These are phyloP conservation scores for Cephaloascus albidus DNA, from an alignment of 805 yeast genomes.

Conservation along the genomic window DNA sequence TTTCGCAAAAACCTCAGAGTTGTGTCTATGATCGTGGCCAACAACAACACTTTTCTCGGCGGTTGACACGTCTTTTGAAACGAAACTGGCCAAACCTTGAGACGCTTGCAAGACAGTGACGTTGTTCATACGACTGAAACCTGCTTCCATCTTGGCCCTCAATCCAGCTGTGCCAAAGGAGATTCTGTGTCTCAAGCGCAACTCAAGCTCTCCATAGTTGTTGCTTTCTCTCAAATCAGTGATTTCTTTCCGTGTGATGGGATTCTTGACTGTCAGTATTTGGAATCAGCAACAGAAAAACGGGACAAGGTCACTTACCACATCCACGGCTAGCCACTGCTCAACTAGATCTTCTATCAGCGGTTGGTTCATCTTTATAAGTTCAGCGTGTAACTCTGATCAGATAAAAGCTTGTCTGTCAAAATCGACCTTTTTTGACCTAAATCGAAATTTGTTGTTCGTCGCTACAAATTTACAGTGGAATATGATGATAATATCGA, in stretches of 20 bases:
- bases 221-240: conserved; percentile 23
- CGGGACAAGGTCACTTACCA: conserved; percentile 8
- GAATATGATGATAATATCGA: too few relatives aligned
- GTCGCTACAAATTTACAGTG: too few relatives aligned
- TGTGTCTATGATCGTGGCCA: conserved; percentile 87
- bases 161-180: conserved; percentile 93
- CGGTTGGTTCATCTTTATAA: too few relatives aligned
- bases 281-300: conserved; percentile 1
- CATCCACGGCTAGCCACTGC: conserved; percentile 31
- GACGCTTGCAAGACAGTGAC: conserved; percentile 87
- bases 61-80: conserved; percentile 20
- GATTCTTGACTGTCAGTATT: conserved; percentile 17
- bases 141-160: conserved; percentile 83
- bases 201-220: conserved; percentile 36
- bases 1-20: conserved; percentile 73
- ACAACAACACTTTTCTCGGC: conserved; percentile 46
- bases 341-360: too few relatives aligned
- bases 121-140: conserved; percentile 81
- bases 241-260: conserved; percentile 49
- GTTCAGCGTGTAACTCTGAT: too few relatives aligned
- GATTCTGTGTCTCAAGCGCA: conserved; percentile 49
- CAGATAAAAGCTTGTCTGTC: too few relatives aligned
- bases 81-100: conserved; percentile 62
- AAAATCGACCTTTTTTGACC: too few relatives aligned
- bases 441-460: too few relatives aligned